A percentile compares a stretch with the other conserved stretches of the same genome.
Conservation (phyloP, 2,329 filamentous ascomycete species). For the Thielaviopsis musarum region DNA sequence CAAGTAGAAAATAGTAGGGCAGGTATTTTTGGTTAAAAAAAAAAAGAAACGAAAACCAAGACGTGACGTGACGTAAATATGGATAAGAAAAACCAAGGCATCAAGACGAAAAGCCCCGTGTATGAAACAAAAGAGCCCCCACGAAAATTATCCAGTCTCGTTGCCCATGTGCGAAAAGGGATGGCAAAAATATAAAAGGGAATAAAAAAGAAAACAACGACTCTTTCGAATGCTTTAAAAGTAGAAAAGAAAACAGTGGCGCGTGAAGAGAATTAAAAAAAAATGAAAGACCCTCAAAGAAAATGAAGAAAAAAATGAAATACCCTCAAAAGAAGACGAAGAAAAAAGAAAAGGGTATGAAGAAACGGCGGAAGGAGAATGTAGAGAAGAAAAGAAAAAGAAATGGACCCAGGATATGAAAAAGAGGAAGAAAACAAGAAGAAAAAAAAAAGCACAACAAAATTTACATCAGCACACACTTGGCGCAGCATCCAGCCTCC, state of each 20-base stretch:
- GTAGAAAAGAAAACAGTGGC: neutral
- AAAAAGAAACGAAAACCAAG: too few relatives aligned
- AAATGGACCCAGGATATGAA: neutral
- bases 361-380: neutral
- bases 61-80: too few relatives aligned
- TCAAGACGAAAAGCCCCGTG: neutral
- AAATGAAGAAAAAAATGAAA: conserved; percentile 9
- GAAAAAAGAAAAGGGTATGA: conserved; percentile 7
- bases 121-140: neutral
- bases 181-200: neutral
- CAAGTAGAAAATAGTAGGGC: too few relatives aligned
- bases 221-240: neutral
- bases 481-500: conserved; percentile 65
- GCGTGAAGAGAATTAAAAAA: conserved; percentile 2
- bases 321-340: conserved; percentile 2
- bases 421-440: conserved; percentile 1
- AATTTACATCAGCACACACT: conserved; percentile 73
- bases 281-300: conserved; percentile 2
- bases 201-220: neutral
- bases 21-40: too few relatives aligned
- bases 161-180: neutral
- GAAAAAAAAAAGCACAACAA: conserved; percentile 1
- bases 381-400: neutral
- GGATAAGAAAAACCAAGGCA: too few relatives aligned
- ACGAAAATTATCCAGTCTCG: neutral